Conservation (phyloP, 169 alveolate species). For the Eimeria maxima region DNA sequence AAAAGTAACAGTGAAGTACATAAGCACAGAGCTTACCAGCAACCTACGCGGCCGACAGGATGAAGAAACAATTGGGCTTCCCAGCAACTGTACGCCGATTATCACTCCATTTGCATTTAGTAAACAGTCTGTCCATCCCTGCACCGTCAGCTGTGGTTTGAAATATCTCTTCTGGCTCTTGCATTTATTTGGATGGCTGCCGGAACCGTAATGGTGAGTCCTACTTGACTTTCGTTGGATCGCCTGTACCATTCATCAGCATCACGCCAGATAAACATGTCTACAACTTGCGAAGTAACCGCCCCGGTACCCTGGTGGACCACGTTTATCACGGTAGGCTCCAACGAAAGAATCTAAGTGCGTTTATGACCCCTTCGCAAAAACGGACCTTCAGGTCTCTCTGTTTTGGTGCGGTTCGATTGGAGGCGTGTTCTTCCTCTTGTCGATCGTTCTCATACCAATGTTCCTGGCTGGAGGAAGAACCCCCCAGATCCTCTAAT, state of each 20-base stretch:
- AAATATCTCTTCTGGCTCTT: constrained; percentile 66
- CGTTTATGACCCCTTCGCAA: neutral
- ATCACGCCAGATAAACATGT: constrained; percentile 78
- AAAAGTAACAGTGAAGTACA: neutral
- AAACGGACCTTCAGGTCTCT: constrained; percentile 56
- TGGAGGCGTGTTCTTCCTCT: constrained; percentile 80
- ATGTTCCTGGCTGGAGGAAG: constrained; percentile 81
- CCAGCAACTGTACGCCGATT: constrained; percentile 54
- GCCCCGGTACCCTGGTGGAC: constrained; percentile 84
- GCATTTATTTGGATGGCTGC: constrained; percentile 81
- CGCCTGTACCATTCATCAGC: neutral
- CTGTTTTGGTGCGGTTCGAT: constrained; percentile 81
- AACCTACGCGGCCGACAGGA: constrained; percentile 73
- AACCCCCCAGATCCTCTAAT: constrained; percentile 69
- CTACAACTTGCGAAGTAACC: constrained; percentile 81
- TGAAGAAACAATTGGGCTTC: constrained; percentile 70
- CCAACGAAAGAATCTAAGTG: neutral
- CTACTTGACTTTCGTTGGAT: neutral
- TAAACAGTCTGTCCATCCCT: neutral
- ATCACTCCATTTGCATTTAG: neutral
- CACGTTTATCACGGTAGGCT: constrained; percentile 79
- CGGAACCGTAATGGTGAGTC: constrained; percentile 81
- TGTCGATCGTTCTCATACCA: constrained; percentile 79
- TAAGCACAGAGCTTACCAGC: constrained; percentile 79
- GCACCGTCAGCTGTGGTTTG: constrained; percentile 52